Evolutionary conservation across 2,329 filamentous ascomycete species (phyloP).

Genomic region (Zymoseptoria pseudotritici): DNA sequence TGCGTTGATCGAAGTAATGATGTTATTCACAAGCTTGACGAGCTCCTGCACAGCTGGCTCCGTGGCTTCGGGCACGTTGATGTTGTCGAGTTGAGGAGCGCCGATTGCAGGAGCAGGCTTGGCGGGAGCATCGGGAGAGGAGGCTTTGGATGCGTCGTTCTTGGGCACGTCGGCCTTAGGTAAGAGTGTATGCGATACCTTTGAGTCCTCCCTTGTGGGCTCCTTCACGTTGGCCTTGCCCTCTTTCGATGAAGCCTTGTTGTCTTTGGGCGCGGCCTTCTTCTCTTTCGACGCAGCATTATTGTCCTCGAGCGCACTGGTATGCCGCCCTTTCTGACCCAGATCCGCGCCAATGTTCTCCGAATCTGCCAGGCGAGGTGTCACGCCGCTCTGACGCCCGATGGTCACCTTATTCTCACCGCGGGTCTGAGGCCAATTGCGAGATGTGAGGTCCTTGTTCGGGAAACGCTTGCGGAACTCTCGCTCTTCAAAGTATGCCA

Average conservation of each 20-base stretch:
- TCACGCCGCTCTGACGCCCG: conserved; percentile 75
- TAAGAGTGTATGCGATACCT: conserved; percentile 8
- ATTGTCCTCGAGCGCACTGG: conserved; percentile 50
- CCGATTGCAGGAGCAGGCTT: conserved; percentile 36
- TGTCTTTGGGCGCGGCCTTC: conserved; percentile 13
- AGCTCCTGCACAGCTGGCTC: conserved; percentile 89
- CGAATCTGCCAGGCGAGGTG: conserved; percentile 63
- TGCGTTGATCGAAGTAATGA: conserved; percentile 87
- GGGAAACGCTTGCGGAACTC: conserved; percentile 86
- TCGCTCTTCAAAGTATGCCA: conserved; percentile 90
- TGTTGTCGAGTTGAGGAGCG: conserved; percentile 63
- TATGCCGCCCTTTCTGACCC: conserved; percentile 48
- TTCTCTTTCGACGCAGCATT: conserved; percentile 10
- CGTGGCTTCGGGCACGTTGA: conserved; percentile 65
- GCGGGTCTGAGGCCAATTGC: conserved; percentile 40
- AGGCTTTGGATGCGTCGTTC: conserved; percentile 17
- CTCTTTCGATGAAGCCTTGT: conserved; percentile 12
- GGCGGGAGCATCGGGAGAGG: conserved; percentile 47
- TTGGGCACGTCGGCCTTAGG: conserved; percentile 19
- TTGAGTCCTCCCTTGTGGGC: conserved; percentile 20
- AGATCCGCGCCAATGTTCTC: conserved; percentile 40
- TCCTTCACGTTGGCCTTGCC: conserved; percentile 1
- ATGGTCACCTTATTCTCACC: conserved; percentile 70
- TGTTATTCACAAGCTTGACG: conserved; percentile 90
- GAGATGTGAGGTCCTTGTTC: conserved; percentile 36